phyloP scores from a whole-genome alignment of 495 filamentous ascomycete species.

The Podospora conica region DNA sequence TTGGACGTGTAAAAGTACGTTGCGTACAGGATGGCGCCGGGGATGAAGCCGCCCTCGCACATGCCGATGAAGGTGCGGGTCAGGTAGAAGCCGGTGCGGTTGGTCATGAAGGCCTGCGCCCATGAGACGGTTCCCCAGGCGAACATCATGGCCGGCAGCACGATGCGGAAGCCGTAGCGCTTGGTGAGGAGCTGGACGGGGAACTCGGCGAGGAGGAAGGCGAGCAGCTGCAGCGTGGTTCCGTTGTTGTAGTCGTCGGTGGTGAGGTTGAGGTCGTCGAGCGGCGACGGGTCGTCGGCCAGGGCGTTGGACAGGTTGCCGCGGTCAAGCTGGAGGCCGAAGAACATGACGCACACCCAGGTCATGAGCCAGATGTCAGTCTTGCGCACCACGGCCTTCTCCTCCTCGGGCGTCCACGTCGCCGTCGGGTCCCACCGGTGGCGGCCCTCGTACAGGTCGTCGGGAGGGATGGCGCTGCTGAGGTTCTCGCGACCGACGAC shows the following conservation, averaged over 20 bases:
- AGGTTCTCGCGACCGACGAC: constrained; percentile 18
- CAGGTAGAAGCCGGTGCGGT: constrained; percentile 32
- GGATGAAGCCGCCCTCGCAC: constrained; percentile 43
- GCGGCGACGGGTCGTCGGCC: constrained; percentile 30
- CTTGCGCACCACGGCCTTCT: constrained; percentile 42
- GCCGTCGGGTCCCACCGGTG: constrained; percentile 48
- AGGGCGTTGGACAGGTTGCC: constrained; percentile 38
- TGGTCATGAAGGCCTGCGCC: constrained; percentile 34
- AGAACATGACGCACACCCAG: constrained; percentile 43
- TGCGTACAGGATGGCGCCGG: constrained; percentile 45
- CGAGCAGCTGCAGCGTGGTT: constrained; percentile 36
- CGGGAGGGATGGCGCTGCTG: constrained; percentile 18
- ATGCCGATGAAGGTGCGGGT: constrained; percentile 39
- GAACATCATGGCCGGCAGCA: constrained; percentile 42
- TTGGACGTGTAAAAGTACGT: constrained; percentile 47
- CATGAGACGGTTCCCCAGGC: constrained; percentile 36
- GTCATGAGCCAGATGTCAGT: constrained; percentile 31
- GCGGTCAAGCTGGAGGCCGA: constrained; percentile 37
- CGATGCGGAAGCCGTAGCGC: constrained; percentile 39
- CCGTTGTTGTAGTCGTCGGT: constrained; percentile 43
- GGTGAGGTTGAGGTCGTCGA: constrained; percentile 31
- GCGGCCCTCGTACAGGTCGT: constrained; percentile 39
- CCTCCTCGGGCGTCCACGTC: constrained; percentile 41
- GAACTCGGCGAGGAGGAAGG: constrained; percentile 42
- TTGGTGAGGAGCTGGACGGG: constrained; percentile 43